A percentile compares a stretch with the other conserved stretches of the same genome.
These are phyloP conservation scores for Chamaecrista fasciculata DNA, from an alignment of 306 rosid genomes.

Conservation along the genomic window DNA sequence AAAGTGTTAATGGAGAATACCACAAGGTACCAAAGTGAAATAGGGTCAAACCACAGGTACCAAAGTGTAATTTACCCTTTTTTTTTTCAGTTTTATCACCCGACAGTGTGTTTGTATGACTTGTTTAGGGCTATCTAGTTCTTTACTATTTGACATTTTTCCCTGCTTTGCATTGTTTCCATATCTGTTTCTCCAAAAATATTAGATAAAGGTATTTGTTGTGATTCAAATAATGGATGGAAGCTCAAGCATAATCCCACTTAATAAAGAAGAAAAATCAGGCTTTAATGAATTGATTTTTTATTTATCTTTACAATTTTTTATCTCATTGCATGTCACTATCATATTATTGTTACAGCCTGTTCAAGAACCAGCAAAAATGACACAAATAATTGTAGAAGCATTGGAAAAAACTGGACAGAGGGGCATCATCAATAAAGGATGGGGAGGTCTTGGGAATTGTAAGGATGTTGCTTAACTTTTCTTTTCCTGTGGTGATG, in stretches of 20 bases:
- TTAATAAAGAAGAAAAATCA: not conserved
- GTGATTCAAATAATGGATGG: not conserved
- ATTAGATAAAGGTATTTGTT: not conserved
- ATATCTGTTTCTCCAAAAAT: not conserved
- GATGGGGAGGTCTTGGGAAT: conserved; percentile 99
- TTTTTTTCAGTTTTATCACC: too few relatives aligned
- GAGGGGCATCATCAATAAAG: conserved; percentile 97
- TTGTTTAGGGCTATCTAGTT: not conserved
- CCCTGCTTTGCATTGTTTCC: not conserved
- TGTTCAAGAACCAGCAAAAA: conserved; percentile 88
- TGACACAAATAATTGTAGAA: conserved; percentile 87
- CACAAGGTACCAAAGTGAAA: too few relatives aligned
- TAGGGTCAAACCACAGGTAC: too few relatives aligned
- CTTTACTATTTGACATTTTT: not conserved
- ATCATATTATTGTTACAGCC: conserved; percentile 56
- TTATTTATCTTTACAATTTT: conserved; percentile 2
- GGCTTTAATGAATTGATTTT: not conserved
- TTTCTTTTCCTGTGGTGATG: conserved; percentile 2
- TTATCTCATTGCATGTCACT: conserved; percentile 11
- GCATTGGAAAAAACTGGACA: conserved; percentile 88
- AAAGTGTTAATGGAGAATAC: too few relatives aligned
- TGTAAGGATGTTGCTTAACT: conserved; percentile 52
- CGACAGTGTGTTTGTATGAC: not conserved
- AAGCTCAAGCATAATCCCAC: not conserved
- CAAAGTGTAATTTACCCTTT: too few relatives aligned